phyloP scores from a whole-genome alignment of 345 rosid species.

The Citrus sp. region DNA sequence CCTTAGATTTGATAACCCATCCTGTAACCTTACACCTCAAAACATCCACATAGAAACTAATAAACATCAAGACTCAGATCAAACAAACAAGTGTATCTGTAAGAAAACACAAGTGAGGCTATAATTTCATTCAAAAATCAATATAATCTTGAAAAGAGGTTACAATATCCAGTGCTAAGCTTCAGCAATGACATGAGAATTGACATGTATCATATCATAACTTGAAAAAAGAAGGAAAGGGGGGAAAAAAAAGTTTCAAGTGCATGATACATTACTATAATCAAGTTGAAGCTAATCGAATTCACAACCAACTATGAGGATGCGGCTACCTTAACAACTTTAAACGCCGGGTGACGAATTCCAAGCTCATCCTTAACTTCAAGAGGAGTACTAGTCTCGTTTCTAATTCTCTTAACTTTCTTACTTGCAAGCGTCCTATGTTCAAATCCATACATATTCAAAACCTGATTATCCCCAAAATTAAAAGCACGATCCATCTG shows the following conservation, averaged over 20 bases:
- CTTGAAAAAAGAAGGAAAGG: not conserved
- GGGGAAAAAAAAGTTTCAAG: not conserved
- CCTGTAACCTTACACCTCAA: not conserved
- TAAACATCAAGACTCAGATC: not conserved
- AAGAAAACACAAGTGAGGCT: not conserved
- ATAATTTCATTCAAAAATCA: constrained; percentile 12
- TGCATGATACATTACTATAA: not conserved
- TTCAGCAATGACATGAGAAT: not conserved
- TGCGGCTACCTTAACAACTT: constrained; percentile 31
- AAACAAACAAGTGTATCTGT: not conserved
- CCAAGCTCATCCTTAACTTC: constrained; percentile 41
- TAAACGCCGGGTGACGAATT: constrained; percentile 37
- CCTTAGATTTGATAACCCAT: not conserved
- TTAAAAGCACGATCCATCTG: constrained; percentile 68
- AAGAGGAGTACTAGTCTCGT: constrained; percentile 40
- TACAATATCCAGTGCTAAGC: constrained; percentile 3
- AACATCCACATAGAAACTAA: not conserved
- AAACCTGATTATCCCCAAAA: constrained; percentile 55
- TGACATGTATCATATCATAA: constrained; percentile 5
- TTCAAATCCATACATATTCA: constrained; percentile 55
- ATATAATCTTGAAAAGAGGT: constrained; percentile 3
- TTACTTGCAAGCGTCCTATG: constrained; percentile 39
- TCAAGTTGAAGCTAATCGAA: not conserved
- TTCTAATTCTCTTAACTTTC: constrained; percentile 41
- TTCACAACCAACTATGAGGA: constrained; percentile 7